These are phyloP conservation scores for Lithospermum erythrorhizon DNA, from an alignment of 257 asterid genomes.

Conservation along the genomic window DNA sequence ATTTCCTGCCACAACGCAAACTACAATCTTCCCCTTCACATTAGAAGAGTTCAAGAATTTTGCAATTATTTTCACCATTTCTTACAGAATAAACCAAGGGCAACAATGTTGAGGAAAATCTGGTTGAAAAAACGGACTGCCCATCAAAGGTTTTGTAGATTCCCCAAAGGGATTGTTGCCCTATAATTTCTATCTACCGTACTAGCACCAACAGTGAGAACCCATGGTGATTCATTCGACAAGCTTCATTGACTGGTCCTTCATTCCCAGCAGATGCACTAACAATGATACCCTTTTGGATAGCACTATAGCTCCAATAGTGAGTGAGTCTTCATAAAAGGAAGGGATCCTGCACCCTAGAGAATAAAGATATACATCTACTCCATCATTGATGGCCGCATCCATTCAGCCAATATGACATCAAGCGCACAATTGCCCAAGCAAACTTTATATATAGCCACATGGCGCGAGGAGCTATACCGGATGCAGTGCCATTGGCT, in stretches of 20 bases:
- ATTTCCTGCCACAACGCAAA: slow-evolving; percentile 16
- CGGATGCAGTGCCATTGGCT: slow-evolving; percentile 1
- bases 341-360: slow-evolving; percentile 4
- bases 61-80: neutral
- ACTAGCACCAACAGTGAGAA: slow-evolving; percentile 14
- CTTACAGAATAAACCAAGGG: slow-evolving; percentile 10
- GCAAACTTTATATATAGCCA: slow-evolving; percentile 11
- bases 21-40: slow-evolving; percentile 33
- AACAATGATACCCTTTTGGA: slow-evolving; percentile 9
- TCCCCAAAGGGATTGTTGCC: slow-evolving; percentile 7
- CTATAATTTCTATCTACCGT: slow-evolving; percentile 5
- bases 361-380: slow-evolving; percentile 6
- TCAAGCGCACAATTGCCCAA: neutral
- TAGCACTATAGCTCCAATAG: slow-evolving; percentile 12
- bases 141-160: slow-evolving; percentile 1
- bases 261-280: slow-evolving; percentile 9
- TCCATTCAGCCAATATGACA: slow-evolving; percentile 14
- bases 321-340: slow-evolving; percentile 6
- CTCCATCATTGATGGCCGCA: slow-evolving; percentile 12
- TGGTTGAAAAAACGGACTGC: slow-evolving; percentile 8
- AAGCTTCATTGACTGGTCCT: neutral
- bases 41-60: slow-evolving; percentile 8
- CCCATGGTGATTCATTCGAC: slow-evolving; percentile 14
- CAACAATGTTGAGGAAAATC: slow-evolving; percentile 8
- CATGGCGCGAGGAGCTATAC: slow-evolving; percentile 4